Evolutionary conservation across 805 yeast species (phyloP), one percentile per base, ranked within the genome.

Genomic region (Ogataea haglerorum): DNA sequence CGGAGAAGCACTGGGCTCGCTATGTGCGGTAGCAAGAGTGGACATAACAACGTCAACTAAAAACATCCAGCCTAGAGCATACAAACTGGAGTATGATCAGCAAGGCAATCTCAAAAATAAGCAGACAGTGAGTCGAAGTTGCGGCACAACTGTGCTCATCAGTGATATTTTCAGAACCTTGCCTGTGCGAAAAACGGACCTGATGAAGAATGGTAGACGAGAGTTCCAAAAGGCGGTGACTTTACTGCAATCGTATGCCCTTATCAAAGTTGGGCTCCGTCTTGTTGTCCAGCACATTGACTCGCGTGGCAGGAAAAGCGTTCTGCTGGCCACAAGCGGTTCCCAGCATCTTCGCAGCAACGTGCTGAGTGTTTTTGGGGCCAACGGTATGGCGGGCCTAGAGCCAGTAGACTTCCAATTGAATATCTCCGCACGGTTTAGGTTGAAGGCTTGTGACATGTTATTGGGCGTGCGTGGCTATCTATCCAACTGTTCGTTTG

Each of bases 111-210:
- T 90, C 10, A 27, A 38, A 0, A 38, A 46, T 1, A 59, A 64
- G 12, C 60, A 67, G 13, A 52, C 58, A 0, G 57, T 70, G 0
- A 69, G 82, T 1, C 78, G 89, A 3, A 68, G 70, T 14, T 71
- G 65, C 36, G 99, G 99, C 1, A 90, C 97, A 0, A 64, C 76
- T 0, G 74, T 88, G 0, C 53, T 52, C 0, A 67, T 93, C 5
- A 52, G 74, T 1, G 70, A 78, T 29, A 51, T 93, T 9, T 93
- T 93, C 55, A 60, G 71, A 8, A 72, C 66, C 36, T 61, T 90
- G 38, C 98, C 98, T 0, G 99, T 95, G 6, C 69, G 99, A 44
- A 69, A 78, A 35, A 82, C 80, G 53, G 89, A 85, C 48, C 73
- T 90, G 36, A 70, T 68, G 14, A 85, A 80, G 54, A 82, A 84